Evolutionary conservation across 495 filamentous ascomycete species (phyloP).

Genomic region (Chaetomium cochliodes): DNA sequence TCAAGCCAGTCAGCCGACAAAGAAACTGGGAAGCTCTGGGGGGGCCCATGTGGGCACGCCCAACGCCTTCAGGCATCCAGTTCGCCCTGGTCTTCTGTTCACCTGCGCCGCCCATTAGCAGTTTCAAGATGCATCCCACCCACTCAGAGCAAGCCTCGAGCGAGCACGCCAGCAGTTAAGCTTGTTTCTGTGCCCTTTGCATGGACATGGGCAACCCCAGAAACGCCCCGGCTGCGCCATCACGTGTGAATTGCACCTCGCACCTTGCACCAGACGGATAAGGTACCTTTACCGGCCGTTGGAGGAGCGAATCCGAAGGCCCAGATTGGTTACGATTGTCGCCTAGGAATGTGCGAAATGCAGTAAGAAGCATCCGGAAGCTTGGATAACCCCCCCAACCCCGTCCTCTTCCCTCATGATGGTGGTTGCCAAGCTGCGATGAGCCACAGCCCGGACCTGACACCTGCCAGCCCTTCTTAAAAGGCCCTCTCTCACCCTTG

Average conservation of each 20-base stretch:
- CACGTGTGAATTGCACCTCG: background rate
- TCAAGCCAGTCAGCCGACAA: background rate
- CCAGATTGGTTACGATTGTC: no score
- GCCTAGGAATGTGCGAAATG: no score
- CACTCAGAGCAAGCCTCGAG: background rate
- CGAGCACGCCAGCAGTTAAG: background rate
- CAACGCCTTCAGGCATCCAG: background rate
- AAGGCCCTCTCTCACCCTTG: background rate
- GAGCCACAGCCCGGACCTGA: background rate
- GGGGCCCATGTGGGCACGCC: background rate
- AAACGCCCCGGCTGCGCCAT: background rate
- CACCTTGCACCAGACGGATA: no score
- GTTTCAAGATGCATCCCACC: conserved; percentile 1
- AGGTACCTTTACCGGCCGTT: no score
- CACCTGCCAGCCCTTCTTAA: background rate
- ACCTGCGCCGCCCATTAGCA: background rate
- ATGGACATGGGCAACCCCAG: background rate
- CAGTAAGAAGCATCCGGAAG: no score
- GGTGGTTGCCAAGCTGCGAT: background rate
- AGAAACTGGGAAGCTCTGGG: background rate
- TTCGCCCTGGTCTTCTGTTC: background rate
- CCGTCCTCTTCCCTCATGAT: no score
- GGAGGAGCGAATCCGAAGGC: no score
- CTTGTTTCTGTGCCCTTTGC: background rate
- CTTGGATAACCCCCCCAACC: no score